Conservation (phyloP, 2,329 filamentous ascomycete species). For the Pseudogymnoascus sp. region DNA sequence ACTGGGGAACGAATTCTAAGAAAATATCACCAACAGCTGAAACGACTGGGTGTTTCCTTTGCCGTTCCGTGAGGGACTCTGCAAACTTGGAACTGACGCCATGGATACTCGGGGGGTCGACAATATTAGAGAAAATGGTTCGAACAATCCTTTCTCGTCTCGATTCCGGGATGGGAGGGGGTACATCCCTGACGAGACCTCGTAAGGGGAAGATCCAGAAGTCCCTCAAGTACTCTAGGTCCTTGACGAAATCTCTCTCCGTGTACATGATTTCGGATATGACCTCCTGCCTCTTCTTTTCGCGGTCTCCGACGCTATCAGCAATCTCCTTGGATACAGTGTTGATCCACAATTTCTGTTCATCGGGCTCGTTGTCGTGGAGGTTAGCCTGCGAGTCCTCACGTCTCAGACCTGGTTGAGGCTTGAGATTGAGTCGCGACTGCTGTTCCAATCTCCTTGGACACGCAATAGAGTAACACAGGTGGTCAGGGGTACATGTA, state of each 20-base stretch:
- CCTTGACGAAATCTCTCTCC: constrained; percentile 97
- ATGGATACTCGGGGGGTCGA: constrained; percentile 76
- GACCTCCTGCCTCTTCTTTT: constrained; percentile 97
- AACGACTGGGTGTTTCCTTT: constrained; percentile 86
- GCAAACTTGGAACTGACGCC: constrained; percentile 84
- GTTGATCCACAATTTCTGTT: constrained; percentile 99
- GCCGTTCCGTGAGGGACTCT: constrained; percentile 77
- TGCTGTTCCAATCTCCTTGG: constrained; percentile 91
- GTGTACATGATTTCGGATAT: constrained; percentile 99
- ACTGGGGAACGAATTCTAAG: constrained; percentile 81
- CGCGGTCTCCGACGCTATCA: constrained; percentile 78
- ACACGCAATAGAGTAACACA: constrained; percentile 98
- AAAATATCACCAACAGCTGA: constrained; percentile 90
- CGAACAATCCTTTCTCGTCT: constrained; percentile 85
- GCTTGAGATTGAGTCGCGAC: constrained; percentile 86
- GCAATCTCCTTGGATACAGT: constrained; percentile 93
- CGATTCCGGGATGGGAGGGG: constrained; percentile 81
- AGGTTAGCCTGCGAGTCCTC: constrained; percentile 63
- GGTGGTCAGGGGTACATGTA: constrained; percentile 87
- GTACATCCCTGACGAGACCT: constrained; percentile 53
- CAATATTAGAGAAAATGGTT: constrained; percentile 91
- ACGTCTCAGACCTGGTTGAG: constrained; percentile 68
- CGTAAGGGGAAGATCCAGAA: constrained; percentile 96
- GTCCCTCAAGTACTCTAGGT: constrained; percentile 92
- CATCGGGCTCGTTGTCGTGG: constrained; percentile 84